Conservation (phyloP, 768 basidiomycete species). For the Suillus alpinus region DNA sequence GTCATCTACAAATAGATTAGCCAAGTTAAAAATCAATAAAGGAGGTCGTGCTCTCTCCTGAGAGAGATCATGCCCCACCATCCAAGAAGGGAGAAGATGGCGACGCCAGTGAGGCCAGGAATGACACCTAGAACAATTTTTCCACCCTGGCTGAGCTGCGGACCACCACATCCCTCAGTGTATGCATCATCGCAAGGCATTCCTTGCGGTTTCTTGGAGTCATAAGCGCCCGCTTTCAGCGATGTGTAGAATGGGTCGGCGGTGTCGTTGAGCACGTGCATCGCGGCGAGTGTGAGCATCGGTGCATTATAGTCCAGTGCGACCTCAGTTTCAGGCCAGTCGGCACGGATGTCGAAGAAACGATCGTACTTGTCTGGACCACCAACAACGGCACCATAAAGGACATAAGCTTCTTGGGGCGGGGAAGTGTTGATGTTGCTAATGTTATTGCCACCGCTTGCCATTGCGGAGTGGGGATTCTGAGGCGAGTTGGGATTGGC, state of each 20-base stretch:
- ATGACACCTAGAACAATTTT: conserved; percentile 72
- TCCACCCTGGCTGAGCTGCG: conserved; percentile 54
- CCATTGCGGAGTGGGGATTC: conserved; percentile 89
- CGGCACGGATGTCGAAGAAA: conserved; percentile 82
- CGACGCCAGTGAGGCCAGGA: conserved; percentile 57
- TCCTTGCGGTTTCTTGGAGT: conserved; percentile 57
- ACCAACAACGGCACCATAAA: conserved; percentile 88
- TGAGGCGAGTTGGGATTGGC: conserved; percentile 85
- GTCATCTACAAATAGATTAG: not conserved
- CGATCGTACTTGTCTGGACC: conserved; percentile 76
- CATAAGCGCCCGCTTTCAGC: conserved; percentile 66
- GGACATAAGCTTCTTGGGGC: conserved; percentile 63
- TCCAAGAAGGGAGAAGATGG: conserved; percentile 46
- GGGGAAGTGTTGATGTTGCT: conserved; percentile 70
- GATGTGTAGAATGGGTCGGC: conserved; percentile 78
- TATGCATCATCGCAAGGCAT: conserved; percentile 79
- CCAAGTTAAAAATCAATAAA: not conserved
- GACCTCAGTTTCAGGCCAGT: conserved; percentile 89
- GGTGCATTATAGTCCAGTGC: conserved; percentile 92
- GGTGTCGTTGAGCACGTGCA: conserved; percentile 64
- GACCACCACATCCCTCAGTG: conserved; percentile 45
- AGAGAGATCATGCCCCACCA: conserved; percentile 28
- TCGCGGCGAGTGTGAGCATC: conserved; percentile 80
- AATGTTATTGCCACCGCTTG: conserved; percentile 78
- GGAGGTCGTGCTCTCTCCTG: not conserved